Conservation (phyloP, 1,284 basidiomycete genomes). For the Irpex rosettiformis region DNA sequence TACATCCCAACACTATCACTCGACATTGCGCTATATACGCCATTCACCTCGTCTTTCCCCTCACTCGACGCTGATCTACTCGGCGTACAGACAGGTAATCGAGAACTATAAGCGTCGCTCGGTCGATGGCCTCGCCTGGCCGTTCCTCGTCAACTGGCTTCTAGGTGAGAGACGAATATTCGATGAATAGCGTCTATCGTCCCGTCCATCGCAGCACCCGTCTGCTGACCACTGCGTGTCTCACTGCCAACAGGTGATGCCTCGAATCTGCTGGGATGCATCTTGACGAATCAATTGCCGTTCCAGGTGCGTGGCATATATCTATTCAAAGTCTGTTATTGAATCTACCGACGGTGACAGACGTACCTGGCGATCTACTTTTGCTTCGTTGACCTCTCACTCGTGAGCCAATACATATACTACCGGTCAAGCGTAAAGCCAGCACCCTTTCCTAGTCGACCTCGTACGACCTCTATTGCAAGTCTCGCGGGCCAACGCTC, state of each 20-base stretch:
- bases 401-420: conserved; percentile 79
- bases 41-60: background rate
- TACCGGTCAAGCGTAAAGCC: conserved; percentile 43
- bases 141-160: conserved; percentile 90
- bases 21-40: conserved; percentile 14
- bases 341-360: conserved; percentile 37
- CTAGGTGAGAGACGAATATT: conserved; percentile 52
- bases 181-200: conserved; percentile 11
- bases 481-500: conserved; percentile 41
- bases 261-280: conserved; percentile 86
- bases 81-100: conserved; percentile 62
- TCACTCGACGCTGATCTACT: conserved; percentile 7
- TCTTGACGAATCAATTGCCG: conserved; percentile 89
- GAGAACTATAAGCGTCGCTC: conserved; percentile 76
- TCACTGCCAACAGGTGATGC: conserved; percentile 64
- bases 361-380: conserved; percentile 89
- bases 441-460: conserved; percentile 34
- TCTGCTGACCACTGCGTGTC: conserved; percentile 1
- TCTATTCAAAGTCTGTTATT: conserved; percentile 8
- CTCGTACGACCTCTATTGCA: conserved; percentile 41
- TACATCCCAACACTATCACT: conserved; percentile 2
- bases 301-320: conserved; percentile 70
- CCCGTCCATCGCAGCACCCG: background rate
- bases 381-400: conserved; percentile 70
- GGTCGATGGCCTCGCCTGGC: conserved; percentile 83